Percentiles rank a stretch among this genome's conserved stretches.
These are phyloP conservation scores for Sordariomycetes sp. DNA, from an alignment of 2,329 filamentous ascomycete species.

Conservation along the genomic window DNA sequence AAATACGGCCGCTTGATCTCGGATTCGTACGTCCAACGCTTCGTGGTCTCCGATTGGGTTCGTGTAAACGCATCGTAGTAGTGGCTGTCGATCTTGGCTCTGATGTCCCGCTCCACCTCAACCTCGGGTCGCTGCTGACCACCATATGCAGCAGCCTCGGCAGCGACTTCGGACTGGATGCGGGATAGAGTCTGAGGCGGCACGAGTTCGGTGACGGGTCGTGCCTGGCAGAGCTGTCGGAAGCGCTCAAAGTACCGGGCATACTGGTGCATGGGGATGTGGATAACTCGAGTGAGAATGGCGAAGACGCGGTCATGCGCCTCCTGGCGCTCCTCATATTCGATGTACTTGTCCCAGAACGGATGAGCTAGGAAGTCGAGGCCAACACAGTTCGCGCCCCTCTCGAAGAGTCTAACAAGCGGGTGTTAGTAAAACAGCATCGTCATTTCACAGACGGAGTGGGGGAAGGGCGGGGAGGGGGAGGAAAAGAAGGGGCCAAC, in stretches of 20 bases:
- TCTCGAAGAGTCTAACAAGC: conserved; percentile 74
- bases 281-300: conserved; percentile 69
- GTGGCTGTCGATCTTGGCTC: conserved; percentile 63
- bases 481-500: conserved; percentile 38
- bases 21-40: conserved; percentile 88
- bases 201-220: conserved; percentile 61
- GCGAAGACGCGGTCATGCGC: conserved; percentile 73
- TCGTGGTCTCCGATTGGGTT: conserved; percentile 79
- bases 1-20: conserved; percentile 96
- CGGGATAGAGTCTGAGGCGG: conserved; percentile 52
- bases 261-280: conserved; percentile 93
- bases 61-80: conserved; percentile 70
- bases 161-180: conserved; percentile 60
- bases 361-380: conserved; percentile 89
- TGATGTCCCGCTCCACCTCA: conserved; percentile 73
- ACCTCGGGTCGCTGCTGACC: conserved; percentile 49
- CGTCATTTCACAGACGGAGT: conserved; percentile 10
- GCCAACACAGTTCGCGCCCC: conserved; percentile 71
- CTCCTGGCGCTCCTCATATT: conserved; percentile 87
- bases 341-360: conserved; percentile 98
- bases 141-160: conserved; percentile 41
- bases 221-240: conserved; percentile 58
- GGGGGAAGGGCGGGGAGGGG: conserved; percentile 17
- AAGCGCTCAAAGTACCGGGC: conserved; percentile 90
- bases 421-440: neutral